These are phyloP conservation scores for Lanmaoa pseudosensibilis DNA, from an alignment of 768 basidiomycete genomes.

Conservation along the genomic window DNA sequence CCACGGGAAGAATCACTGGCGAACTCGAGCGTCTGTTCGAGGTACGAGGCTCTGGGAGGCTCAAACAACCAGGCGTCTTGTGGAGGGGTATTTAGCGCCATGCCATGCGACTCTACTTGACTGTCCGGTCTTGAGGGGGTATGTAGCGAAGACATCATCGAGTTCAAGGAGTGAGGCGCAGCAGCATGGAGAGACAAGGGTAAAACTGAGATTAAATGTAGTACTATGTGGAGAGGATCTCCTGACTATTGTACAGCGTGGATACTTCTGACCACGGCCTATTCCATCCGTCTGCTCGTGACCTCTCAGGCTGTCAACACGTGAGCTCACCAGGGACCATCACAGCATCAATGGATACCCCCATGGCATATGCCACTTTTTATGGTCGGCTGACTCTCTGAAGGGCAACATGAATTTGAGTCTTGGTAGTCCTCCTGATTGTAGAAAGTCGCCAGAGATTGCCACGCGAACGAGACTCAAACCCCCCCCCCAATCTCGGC, in stretches of 20 bases:
- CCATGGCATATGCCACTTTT: not conserved
- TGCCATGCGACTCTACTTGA: conserved; percentile 12
- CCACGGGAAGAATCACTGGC: conserved; percentile 20
- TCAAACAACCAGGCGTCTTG: conserved; percentile 1
- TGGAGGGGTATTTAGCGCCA: conserved; percentile 10
- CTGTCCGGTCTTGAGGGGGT: conserved; percentile 23
- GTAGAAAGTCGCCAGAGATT: not conserved
- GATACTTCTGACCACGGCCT: not conserved
- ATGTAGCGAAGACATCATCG: conserved; percentile 4
- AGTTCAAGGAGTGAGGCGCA: not conserved
- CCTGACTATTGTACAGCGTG: not conserved
- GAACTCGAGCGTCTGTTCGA: conserved; percentile 23
- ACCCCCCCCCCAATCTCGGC: not conserved
- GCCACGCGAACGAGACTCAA: not conserved
- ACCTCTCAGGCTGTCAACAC: conserved; percentile 5
- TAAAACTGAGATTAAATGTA: not conserved
- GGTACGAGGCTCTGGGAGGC: conserved; percentile 29
- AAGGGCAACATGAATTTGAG: not conserved
- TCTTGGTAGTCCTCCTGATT: not conserved
- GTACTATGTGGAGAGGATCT: not conserved
- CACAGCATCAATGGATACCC: not conserved
- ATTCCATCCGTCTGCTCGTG: not conserved
- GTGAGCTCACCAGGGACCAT: not conserved
- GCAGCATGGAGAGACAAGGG: not conserved
- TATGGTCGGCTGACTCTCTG: not conserved